Evolutionary conservation across 495 filamentous ascomycete species (phyloP), one percentile per base, ranked within the genome.

Genomic region (Penicillium waksmanii): DNA sequence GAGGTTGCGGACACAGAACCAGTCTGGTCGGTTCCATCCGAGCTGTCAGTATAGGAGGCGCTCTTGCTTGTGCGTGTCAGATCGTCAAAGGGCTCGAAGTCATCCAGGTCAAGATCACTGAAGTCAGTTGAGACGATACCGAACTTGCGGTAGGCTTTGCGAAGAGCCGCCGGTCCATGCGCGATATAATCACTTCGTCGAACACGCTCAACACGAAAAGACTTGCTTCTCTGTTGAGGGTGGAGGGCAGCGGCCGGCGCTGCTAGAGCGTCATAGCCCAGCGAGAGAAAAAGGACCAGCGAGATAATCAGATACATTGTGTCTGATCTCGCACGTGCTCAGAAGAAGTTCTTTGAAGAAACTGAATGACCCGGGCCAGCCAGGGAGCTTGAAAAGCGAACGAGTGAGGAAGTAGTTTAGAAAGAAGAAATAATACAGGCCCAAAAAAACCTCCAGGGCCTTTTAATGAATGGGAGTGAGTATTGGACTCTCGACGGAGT

Each of bases 141-240:
- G 68, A 83, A 90, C 62, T 90, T 90, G 59, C 78, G 69, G 62
- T 88, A 87, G 17, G 87, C 82, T 68, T 82, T 89, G 25, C 82
- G 67, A 21, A 91, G 69, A 47, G 84, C 83, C 54, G 71, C 70
- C 3, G 83, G 83, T 3, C 86, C 85, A 68, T 87, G 77, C 13
- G 81, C 69, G 43, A 73, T 73, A 65, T 80, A 81, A 53, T 77
- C 72, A 34, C 72, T 76, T 56, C 86, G 88, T 51, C 76, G 73
- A 15, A 85, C 69, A 54, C 83, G 79, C 31, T 85, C 80, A 43
- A 90, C 77, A 62, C 82, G 87, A 78, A 86, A 90, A 54, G 79
- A 82, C 51, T 70, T 65, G 64, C 68, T 62, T 61, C 72, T 65
- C 15, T 53, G 61, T 46, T 69, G 70, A n/a, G 63, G 55, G 9